These are phyloP conservation scores for Geosmithia flava DNA, from an alignment of 2,329 filamentous ascomycete species.

Conservation along the genomic window DNA sequence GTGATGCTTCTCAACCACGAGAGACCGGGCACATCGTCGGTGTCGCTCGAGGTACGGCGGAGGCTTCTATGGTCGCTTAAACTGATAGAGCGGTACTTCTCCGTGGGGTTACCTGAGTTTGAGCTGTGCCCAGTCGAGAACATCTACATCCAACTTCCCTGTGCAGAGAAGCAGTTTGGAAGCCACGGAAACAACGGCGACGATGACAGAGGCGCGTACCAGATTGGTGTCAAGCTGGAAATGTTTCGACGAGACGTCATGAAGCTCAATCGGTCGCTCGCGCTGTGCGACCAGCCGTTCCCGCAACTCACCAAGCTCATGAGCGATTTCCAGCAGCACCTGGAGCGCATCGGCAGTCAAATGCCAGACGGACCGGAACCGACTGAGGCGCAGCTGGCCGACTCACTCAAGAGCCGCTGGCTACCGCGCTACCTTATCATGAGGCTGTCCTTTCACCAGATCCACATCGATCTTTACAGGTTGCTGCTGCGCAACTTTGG, in stretches of 20 bases:
- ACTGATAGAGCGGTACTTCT: slow-evolving; percentile 25
- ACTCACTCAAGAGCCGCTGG: slow-evolving; percentile 3
- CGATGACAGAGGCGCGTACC: slow-evolving; percentile 7
- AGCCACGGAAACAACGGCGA: slow-evolving; percentile 1
- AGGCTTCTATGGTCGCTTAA: slow-evolving; percentile 27
- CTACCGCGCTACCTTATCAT: slow-evolving; percentile 6
- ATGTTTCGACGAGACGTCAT: slow-evolving; percentile 11
- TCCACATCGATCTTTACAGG: slow-evolving; percentile 29
- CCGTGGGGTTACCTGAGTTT: slow-evolving; percentile 26
- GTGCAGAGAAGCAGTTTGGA: slow-evolving; percentile 15
- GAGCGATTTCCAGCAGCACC: slow-evolving; percentile 3
- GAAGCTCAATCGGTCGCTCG: slow-evolving; percentile 8
- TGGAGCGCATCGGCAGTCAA: slow-evolving; percentile 2
- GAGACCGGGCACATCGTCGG: slow-evolving; percentile 10
- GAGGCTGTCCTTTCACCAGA: slow-evolving; percentile 21
- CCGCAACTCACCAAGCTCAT: slow-evolving; percentile 6
- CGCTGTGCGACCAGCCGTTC: slow-evolving; percentile 1
- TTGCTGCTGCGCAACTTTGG: slow-evolving; percentile 26
- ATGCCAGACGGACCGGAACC: slow-evolving; percentile 2
- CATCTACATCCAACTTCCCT: slow-evolving; percentile 18
- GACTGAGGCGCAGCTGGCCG: slow-evolving; percentile 1
- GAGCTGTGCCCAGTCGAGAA: slow-evolving; percentile 24
- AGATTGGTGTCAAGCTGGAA: slow-evolving; percentile 9
- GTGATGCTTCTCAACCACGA: slow-evolving; percentile 27
- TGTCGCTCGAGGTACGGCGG: slow-evolving; percentile 23